phyloP scores from a whole-genome alignment of 73 alveolate species.

The Tetrahymena thermophila region DNA sequence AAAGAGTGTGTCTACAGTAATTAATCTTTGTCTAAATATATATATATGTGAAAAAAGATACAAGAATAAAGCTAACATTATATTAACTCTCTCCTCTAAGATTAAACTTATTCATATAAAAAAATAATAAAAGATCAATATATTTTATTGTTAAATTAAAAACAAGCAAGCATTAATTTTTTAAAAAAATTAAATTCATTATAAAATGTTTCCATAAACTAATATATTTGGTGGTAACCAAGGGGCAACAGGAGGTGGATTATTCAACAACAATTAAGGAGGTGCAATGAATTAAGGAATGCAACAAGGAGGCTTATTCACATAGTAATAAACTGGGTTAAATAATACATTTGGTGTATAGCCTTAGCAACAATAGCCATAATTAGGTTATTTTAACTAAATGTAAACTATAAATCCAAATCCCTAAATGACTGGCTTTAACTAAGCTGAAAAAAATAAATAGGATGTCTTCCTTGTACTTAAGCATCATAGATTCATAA shows the following conservation, averaged over 20 bases:
- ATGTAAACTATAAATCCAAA: not conserved
- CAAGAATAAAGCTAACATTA: not conserved
- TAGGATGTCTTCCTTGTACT: not conserved
- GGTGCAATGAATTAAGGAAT: not conserved
- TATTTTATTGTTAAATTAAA: too few relatives aligned
- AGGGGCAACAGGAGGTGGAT: not conserved
- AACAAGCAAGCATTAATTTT: too few relatives aligned
- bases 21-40: not conserved
- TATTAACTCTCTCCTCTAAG: not conserved
- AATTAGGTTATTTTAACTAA: not conserved
- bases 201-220: not conserved
- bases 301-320: not conserved
- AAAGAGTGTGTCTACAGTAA: not conserved
- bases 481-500: not conserved
- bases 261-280: not conserved
- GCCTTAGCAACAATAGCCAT: not conserved
- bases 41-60: not conserved
- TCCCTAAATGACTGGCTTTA: not conserved
- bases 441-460: not conserved
- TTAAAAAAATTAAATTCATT: too few relatives aligned
- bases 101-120: not conserved
- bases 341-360: not conserved
- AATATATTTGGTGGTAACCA: too few relatives aligned
- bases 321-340: not conserved
- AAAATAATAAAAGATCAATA: not conserved